Percentiles rank a stretch among this genome's conserved stretches.
These are phyloP conservation scores for Quercus suber DNA, from an alignment of 306 rosid genomes.

Conservation along the genomic window DNA sequence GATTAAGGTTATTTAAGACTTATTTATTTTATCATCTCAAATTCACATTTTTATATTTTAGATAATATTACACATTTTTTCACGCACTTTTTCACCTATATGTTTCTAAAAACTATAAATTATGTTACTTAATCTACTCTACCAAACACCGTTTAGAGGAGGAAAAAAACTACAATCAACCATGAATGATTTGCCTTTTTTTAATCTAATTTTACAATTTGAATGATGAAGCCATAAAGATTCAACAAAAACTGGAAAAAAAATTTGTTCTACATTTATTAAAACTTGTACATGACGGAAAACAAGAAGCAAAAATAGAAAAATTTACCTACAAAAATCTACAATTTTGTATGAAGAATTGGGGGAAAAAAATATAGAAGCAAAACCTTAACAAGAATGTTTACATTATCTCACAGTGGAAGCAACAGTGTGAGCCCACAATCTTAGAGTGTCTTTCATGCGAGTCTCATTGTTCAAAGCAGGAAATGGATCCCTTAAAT, in stretches of 20 bases:
- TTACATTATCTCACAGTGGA: constrained; percentile 43
- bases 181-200: neutral
- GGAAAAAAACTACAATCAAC: neutral
- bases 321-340: too few species aligned
- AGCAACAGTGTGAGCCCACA: constrained; percentile 90
- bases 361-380: neutral
- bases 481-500: constrained; percentile 55
- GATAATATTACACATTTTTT: too few species aligned
- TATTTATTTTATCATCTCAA: too few species aligned
- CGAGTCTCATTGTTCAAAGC: constrained; percentile 47
- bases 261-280: neutral
- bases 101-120: too few species aligned
- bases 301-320: too few species aligned
- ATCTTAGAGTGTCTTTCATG: constrained; percentile 65
- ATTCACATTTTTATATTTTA: too few species aligned
- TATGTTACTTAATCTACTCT: fast-evolving
- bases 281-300: neutral
- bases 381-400: neutral
- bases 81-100: too few species aligned
- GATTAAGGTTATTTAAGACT: too few species aligned
- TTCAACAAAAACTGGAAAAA: neutral
- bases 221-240: too few species aligned
- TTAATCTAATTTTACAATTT: too few species aligned
- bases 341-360: too few species aligned
- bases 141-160: neutral